Percentiles rank a stretch among this genome's conserved stretches.
These are phyloP conservation scores for Naganishia onofrii DNA, from an alignment of 768 basidiomycete species.

Conservation along the genomic window DNA sequence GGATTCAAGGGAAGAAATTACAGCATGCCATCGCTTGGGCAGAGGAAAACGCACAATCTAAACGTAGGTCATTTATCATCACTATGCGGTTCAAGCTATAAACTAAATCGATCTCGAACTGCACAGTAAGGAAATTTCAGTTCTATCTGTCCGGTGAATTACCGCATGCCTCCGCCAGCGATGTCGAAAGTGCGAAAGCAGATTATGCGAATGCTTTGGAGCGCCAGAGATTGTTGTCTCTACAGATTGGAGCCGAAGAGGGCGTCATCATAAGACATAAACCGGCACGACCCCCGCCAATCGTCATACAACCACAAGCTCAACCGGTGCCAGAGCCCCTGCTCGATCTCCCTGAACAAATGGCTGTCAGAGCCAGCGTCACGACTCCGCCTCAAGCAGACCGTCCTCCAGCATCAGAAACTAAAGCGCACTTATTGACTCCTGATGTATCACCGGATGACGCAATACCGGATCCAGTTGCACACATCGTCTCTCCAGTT, in stretches of 20 bases:
- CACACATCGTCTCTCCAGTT: neutral
- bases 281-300: neutral
- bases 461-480: neutral
- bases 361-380: neutral
- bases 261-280: constrained; percentile 14
- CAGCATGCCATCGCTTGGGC: constrained; percentile 1
- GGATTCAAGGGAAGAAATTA: neutral
- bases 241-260: neutral
- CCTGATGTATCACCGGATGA: neutral
- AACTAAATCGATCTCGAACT: neutral
- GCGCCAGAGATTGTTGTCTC: constrained; percentile 2
- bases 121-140: constrained; percentile 5
- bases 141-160: constrained; percentile 3
- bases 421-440: neutral
- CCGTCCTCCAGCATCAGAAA: neutral
- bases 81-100: neutral
- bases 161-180: neutral
- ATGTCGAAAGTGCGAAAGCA: neutral
- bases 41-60: neutral
- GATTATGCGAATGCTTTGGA: neutral
- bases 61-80: neutral
- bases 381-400: neutral
- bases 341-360: neutral
- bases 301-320: neutral
- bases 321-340: neutral